Evolutionary conservation across 768 basidiomycete genomes (phyloP), one percentile per base, ranked within the genome.

Genomic region (Russula griseocarnosa): DNA sequence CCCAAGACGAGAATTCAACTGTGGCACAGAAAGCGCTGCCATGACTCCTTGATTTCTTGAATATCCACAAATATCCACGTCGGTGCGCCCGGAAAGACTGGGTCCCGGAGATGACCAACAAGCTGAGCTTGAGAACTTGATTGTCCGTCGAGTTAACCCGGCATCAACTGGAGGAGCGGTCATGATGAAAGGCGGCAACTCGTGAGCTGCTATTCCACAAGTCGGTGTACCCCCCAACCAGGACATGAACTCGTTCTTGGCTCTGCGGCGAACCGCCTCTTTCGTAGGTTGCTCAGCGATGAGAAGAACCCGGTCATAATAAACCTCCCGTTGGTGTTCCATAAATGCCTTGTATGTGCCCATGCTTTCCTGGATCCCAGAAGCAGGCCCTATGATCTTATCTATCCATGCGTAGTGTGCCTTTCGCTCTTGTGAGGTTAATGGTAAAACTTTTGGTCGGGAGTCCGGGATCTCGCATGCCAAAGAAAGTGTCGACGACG

Each of bases 291-390:
- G 59, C 22, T 65, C 64, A 7, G 64, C 49, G 24, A 56, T 46
- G 30, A 40, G 30, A 24, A 50, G 13, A 60, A 82, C 71, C 13
- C 76, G 76, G 60, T 84, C 79, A 63, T 77, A 83, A 71, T 81
- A 83, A 34, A 77, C 73, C 61, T 76, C 76, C 26, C 75, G 73
- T 67, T 77, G 79, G 56, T 79, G 76, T 58, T 79, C 74, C 83
- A 83, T 85, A 67, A 79, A 77, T 55, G 75, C 73, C 63, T 75
- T 76, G 70, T 86, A 86, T 10, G 80, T 79, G 24, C 82, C 83
- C 62, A 79, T 76, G 50, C 75, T 77, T 70, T 85, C 82, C 64
- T 80, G 77, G 49, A 83, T 75, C 47, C 79, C 79, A 36, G 70
- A 61, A 22, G 78, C 74, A 61, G 78, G 76, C 16, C 79, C 80